Evolutionary conservation across 1,139 yeast genomes (phyloP), one percentile per base, ranked within the genome.

Genomic region (Arxiozyma heterogenica): DNA sequence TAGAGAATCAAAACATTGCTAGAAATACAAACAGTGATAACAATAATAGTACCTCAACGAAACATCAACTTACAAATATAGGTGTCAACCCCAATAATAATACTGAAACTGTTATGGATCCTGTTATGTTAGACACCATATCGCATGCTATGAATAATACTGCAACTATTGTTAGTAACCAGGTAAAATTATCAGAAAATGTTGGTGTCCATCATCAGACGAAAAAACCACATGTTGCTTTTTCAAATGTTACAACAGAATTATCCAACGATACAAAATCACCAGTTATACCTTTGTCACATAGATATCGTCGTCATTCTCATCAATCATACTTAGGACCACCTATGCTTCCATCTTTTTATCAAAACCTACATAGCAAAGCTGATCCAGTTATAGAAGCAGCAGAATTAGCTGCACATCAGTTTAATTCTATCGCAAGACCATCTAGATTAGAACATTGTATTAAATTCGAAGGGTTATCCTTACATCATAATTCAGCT

Each of bases 391-490:
- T 59, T 39, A 54, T 55, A 12, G 59, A 57, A 21, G 58, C 57
- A 25, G 47, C 58, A 11, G 54, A 43, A 48, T 9, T 30, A n/a
- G 52, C 54, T 18, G 50, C 50, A 1, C 44, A 44, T 41, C 43
- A 18, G 25, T 41, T 39, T 43, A 44, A 54, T 17, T 50, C 59
- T 2, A 57, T 54, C 42, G 58, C 62, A 41, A 57, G 64, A 50
- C 63, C 64, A 38, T 55, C 63, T 1, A 57, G 64, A 42, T 50
- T 59, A 15, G 61, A 59, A 5, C 61, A 61, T 17, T 57, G 59
- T 6, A 54, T 61, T 48, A 7, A 41, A 25, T 18, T 41, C 23
- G 53, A 45, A 12, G 12, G 38, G 21, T 27, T 41, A 20, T 39
- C 45, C 4, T 41, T 44, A 9, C 27, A 38, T 22, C 44, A 41